These are phyloP conservation scores for Ottelia alismoides DNA, from an alignment of 106 monocot genomes.

Conservation along the genomic window DNA sequence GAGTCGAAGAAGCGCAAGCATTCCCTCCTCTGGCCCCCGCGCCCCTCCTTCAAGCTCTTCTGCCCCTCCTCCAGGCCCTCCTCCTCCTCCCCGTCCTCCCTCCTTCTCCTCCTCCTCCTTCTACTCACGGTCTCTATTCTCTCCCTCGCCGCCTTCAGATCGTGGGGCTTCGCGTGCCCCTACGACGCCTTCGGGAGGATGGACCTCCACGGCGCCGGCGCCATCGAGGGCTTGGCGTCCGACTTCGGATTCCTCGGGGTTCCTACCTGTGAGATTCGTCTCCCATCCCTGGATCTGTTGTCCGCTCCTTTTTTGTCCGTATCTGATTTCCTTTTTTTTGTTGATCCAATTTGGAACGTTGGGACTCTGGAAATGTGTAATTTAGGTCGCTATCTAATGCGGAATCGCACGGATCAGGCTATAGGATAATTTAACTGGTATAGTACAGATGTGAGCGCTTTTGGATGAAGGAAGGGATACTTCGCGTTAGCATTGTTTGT, in stretches of 20 bases:
- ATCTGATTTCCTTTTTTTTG: too few species aligned
- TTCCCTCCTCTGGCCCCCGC: constrained; percentile 8
- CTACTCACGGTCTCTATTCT: constrained; percentile 19
- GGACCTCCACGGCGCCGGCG: neutral
- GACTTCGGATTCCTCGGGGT: constrained; percentile 96
- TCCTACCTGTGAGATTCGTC: constrained; percentile 68
- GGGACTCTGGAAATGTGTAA: too few species aligned
- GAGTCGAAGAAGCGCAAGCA: constrained; percentile 60
- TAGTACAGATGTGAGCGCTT: too few species aligned
- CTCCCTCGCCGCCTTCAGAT: constrained; percentile 15
- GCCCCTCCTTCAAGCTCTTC: too few species aligned
- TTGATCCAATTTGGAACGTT: too few species aligned
- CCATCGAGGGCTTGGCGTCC: constrained; percentile 52
- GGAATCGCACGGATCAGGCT: too few species aligned
- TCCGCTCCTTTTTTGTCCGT: too few species aligned
- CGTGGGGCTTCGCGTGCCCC: constrained; percentile 27
- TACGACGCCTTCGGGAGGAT: constrained; percentile 22
- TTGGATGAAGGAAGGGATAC: too few species aligned
- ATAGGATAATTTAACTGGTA: too few species aligned
- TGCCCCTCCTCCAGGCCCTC: constrained; percentile 13
- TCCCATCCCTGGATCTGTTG: neutral
- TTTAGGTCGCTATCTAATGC: too few species aligned
- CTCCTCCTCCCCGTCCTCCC: neutral
- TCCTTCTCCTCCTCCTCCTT: constrained; percentile 1
- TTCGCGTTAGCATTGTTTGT: too few species aligned